Base-by-base conservation (phyloP, 805 yeast species). In the Wickerhamiella brachini region DNA sequence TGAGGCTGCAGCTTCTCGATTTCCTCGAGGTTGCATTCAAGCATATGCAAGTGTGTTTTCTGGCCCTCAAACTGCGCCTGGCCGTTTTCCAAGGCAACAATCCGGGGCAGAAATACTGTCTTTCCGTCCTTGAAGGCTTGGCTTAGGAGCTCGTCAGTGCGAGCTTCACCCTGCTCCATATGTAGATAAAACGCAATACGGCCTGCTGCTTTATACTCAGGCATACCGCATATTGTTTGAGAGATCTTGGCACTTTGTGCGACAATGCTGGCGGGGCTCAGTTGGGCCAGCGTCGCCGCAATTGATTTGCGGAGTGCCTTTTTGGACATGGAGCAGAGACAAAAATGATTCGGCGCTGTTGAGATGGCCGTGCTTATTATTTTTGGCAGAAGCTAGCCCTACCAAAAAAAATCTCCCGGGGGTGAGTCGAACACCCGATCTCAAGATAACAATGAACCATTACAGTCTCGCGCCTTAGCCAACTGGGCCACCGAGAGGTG, bases 111-210 rank as follows among this genome's bases (percentile, higher is more conserved):
- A 53, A 61, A 70, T 10, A 70, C 65, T 21, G 53, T 55, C 48
- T 81, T 82, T 1, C 71, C 68, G 48, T 69, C 64, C 0, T 60
- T 60, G 51, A 83, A 79, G 9, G 85, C 76, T 17, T 68, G 54
- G 44, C 68, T 57, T 2, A 89, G 75, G 10, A 88, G 64, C 0
- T 62, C 62, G 9, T 64, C 58, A 0, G 96, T 88, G 51, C 76
- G 75, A 1, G 84, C 69, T 65, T 89, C 97, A 48, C 79, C 73
- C 20, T 65, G 56, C 1, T 82, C 86, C 88, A 89, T 82, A 62
- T 76, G 79, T 84, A 88, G 77, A 60, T 78, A 89, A 29, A 86
- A 61, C 0, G 83, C 95, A 1, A 88, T 63, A 3, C 63, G 69
- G 9, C 60, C 57, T 0, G 88, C 77, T 0, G 56, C 49, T 49